A percentile compares a stretch with the other conserved stretches of the same genome.
These are phyloP conservation scores for Pulveroboletus sp. DNA, from an alignment of 768 basidiomycete genomes.

Conservation along the genomic window DNA sequence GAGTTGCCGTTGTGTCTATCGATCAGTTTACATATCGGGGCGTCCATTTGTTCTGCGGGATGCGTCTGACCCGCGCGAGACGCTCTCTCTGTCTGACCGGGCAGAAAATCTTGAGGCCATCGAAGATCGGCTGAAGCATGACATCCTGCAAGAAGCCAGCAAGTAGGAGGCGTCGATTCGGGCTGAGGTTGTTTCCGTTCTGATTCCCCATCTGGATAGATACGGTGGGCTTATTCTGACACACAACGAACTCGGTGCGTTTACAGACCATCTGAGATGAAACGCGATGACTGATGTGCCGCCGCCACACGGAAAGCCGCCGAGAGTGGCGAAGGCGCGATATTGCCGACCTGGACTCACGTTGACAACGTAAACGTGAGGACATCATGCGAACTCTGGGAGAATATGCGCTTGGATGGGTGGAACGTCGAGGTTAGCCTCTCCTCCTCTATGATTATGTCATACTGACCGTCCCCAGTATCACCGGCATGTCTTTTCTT, in stretches of 20 bases:
- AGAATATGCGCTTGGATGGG: constrained; percentile 68
- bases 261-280: neutral
- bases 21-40: constrained; percentile 74
- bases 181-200: neutral
- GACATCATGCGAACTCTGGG: constrained; percentile 86
- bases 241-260: constrained; percentile 84
- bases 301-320: constrained; percentile 31
- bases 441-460: neutral
- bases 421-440: constrained; percentile 81
- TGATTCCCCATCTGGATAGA: constrained; percentile 35
- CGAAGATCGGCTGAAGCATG: constrained; percentile 81
- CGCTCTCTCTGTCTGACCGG: constrained; percentile 81
- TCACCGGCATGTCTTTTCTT: constrained; percentile 50
- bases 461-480: constrained; percentile 45
- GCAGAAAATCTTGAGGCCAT: constrained; percentile 94
- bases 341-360: constrained; percentile 90
- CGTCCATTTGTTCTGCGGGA: constrained; percentile 92
- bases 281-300: constrained; percentile 3
- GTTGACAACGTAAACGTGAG: constrained; percentile 80
- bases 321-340: constrained; percentile 68
- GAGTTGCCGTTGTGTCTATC: constrained; percentile 5
- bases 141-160: constrained; percentile 81
- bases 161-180: constrained; percentile 38
- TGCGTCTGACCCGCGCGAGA: constrained; percentile 74
- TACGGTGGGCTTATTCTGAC: constrained; percentile 89